These are phyloP conservation scores for Periconia sp. DNA, from an alignment of 2,329 filamentous ascomycete genomes.

Conservation along the genomic window DNA sequence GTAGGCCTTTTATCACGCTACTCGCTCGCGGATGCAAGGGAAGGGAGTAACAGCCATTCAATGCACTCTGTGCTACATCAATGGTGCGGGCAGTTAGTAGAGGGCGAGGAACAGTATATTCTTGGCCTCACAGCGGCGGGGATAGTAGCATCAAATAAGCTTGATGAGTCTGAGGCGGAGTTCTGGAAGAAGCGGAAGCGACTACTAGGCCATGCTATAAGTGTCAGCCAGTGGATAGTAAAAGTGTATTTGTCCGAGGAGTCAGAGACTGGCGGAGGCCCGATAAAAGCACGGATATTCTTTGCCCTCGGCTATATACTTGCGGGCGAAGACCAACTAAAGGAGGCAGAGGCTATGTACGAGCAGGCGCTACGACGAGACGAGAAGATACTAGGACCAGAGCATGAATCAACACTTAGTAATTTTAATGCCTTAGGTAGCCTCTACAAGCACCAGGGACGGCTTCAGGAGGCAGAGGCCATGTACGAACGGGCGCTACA, in stretches of 20 bases:
- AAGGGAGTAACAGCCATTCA: slow-evolving; percentile 16
- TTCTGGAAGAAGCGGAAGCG: slow-evolving; percentile 17
- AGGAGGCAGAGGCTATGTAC: slow-evolving; percentile 14
- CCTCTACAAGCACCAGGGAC: too few species aligned
- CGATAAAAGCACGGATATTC: slow-evolving; percentile 4
- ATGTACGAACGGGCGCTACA: slow-evolving; percentile 9
- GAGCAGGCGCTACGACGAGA: slow-evolving; percentile 2
- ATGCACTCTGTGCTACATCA: slow-evolving; percentile 21
- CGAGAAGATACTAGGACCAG: slow-evolving; percentile 4
- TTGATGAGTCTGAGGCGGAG: slow-evolving; percentile 7
- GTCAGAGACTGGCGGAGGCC: not conserved
- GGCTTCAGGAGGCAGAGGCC: slow-evolving; percentile 12
- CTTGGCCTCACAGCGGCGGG: slow-evolving; percentile 12
- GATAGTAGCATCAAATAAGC: slow-evolving; percentile 15
- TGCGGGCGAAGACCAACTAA: not conserved
- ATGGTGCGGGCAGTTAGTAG: slow-evolving; percentile 14
- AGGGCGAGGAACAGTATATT: slow-evolving; percentile 12
- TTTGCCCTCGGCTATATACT: slow-evolving; percentile 11
- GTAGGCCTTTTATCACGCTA: slow-evolving; percentile 23
- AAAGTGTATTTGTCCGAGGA: too few species aligned
- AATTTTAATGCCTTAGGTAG: slow-evolving; percentile 17
- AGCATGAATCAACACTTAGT: slow-evolving; percentile 13
- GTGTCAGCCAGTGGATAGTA: slow-evolving; percentile 12
- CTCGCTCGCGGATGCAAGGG: slow-evolving; percentile 19
- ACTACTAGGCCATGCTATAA: slow-evolving; percentile 12